Conservation (phyloP, 208 protist species). For the Angomonas desouzai region DNA sequence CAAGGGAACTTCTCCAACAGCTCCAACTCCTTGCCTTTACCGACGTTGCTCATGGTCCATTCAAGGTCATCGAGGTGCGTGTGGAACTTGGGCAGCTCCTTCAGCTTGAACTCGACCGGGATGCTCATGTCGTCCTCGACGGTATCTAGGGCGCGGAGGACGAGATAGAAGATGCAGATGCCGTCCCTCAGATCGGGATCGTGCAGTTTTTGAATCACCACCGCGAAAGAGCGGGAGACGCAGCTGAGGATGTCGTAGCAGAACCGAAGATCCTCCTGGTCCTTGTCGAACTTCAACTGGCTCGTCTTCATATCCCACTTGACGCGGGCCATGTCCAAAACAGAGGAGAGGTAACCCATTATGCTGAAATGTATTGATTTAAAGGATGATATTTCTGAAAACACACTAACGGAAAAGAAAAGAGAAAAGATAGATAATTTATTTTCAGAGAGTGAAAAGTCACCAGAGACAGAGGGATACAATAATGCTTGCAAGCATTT, state of each 20-base stretch:
- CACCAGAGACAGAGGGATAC: no score
- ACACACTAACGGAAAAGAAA: no score
- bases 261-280: conserved; percentile 65
- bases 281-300: conserved; percentile 23
- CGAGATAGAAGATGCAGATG: conserved; percentile 97
- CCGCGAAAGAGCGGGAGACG: conserved; percentile 91
- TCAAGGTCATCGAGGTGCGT: conserved; percentile 45
- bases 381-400: not conserved
- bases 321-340: conserved; percentile 46
- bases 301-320: conserved; percentile 48
- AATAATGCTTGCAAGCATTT: no score
- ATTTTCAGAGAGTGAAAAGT: no score
- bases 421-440: not conserved
- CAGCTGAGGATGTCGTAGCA: conserved; percentile 90
- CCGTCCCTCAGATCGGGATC: conserved; percentile 72
- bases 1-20: conserved; percentile 67
- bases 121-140: conserved; percentile 94
- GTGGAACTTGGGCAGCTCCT: conserved; percentile 76
- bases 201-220: conserved; percentile 91
- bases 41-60: conserved; percentile 53
- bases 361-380: conserved; percentile 6
- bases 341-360: conserved; percentile 7
- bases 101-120: conserved; percentile 54
- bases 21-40: conserved; percentile 60
- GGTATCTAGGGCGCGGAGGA: conserved; percentile 94